Evolutionary conservation across 768 basidiomycete species (phyloP).

Genomic region (Tricholoma furcatifolium): DNA sequence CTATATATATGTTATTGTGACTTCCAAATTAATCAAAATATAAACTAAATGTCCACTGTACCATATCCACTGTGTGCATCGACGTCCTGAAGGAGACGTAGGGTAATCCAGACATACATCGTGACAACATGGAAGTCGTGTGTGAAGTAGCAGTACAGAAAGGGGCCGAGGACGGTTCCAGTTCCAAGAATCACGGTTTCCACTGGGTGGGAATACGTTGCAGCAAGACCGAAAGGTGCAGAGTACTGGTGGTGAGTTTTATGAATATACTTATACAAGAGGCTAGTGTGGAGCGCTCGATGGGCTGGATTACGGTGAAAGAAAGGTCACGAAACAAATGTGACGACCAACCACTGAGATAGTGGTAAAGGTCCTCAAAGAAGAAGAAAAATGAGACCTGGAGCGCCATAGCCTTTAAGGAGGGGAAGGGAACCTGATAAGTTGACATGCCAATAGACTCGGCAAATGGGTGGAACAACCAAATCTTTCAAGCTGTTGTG

Average conservation of each 20-base stretch:
- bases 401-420: conserved; percentile 61
- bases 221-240: conserved; percentile 95
- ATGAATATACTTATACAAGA: conserved; percentile 90
- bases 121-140: conserved; percentile 85
- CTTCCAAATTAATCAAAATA: neutral
- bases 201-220: conserved; percentile 96
- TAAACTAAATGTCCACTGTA: conserved; percentile 30
- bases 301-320: conserved; percentile 53
- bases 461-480: conserved; percentile 89
- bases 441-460: conserved; percentile 88
- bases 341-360: conserved; percentile 53
- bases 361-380: conserved; percentile 97
- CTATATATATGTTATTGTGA: conserved; percentile 30
- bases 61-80: conserved; percentile 98
- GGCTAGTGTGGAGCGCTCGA: conserved; percentile 81
- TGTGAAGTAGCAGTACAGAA: conserved; percentile 81
- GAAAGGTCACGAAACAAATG: neutral
- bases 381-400: conserved; percentile 90
- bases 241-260: conserved; percentile 97
- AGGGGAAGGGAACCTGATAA: conserved; percentile 90
- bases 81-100: conserved; percentile 94
- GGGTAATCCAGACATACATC: conserved; percentile 90
- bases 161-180: conserved; percentile 86
- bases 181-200: conserved; percentile 94
- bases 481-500: conserved; percentile 53